Conservation (phyloP, 768 basidiomycete species). For the Macrolepiota fuliginosa region DNA sequence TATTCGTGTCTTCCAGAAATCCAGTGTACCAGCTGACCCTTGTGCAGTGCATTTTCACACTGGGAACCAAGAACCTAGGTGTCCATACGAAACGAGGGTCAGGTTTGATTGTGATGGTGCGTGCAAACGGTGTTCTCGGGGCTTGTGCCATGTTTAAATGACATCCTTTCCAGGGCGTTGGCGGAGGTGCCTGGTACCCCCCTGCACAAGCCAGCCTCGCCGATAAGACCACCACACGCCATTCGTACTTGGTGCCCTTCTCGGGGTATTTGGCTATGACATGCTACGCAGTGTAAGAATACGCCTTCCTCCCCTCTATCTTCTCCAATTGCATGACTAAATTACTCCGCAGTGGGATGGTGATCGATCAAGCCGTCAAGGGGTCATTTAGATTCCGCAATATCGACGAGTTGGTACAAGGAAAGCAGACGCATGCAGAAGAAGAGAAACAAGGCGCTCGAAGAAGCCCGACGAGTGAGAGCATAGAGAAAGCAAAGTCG, state of each 20-base stretch:
- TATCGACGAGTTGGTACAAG: conserved; percentile 35
- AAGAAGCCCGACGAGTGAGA: conserved; percentile 2
- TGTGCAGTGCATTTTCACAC: conserved; percentile 54
- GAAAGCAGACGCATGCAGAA: background rate
- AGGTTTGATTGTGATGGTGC: conserved; percentile 61
- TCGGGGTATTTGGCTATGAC: conserved; percentile 59
- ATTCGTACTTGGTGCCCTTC: conserved; percentile 60
- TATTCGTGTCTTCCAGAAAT: conserved; percentile 1
- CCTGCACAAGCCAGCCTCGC: conserved; percentile 57
- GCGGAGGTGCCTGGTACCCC: conserved; percentile 70
- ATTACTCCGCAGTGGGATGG: conserved; percentile 41
- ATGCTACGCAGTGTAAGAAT: conserved; percentile 52
- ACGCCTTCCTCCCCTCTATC: background rate
- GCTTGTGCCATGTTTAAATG: background rate
- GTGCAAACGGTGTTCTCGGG: conserved; percentile 15
- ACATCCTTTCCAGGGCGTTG: conserved; percentile 37
- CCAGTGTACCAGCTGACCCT: background rate
- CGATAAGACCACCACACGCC: conserved; percentile 43
- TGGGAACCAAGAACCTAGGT: conserved; percentile 64
- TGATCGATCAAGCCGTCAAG: conserved; percentile 47
- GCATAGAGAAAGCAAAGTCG: conserved; percentile 11
- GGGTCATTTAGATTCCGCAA: conserved; percentile 50
- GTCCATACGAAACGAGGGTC: conserved; percentile 60
- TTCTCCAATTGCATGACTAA: conserved; percentile 2
- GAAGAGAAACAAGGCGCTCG: conserved; percentile 12